Evolutionary conservation across 805 yeast species (phyloP).

Genomic region (Sugiyamaella lignohabitans): DNA sequence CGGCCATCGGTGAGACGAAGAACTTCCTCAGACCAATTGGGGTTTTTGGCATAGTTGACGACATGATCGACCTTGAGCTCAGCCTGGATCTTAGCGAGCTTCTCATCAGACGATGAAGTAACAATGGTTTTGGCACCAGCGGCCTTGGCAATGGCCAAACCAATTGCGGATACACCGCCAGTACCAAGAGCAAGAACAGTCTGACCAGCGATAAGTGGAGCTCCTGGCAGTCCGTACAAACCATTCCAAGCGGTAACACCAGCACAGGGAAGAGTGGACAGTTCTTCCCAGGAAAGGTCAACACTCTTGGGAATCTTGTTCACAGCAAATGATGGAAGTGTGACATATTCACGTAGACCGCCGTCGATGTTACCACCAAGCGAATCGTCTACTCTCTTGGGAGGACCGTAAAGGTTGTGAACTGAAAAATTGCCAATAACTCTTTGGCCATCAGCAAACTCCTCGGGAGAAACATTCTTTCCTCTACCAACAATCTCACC

Average conservation of each 20-base stretch:
- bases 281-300: constrained; percentile 11
- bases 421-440: constrained; percentile 10
- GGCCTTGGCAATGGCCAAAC: constrained; percentile 11
- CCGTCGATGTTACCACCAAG: constrained; percentile 13
- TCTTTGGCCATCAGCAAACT: constrained; percentile 5
- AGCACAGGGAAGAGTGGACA: constrained; percentile 10
- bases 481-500: constrained; percentile 12
- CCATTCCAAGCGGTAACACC: constrained; percentile 14
- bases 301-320: constrained; percentile 7
- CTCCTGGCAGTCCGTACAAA: constrained; percentile 8
- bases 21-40: constrained; percentile 11
- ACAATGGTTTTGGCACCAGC: constrained; percentile 13
- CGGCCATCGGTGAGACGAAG: constrained; percentile 6
- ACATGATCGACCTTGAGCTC: constrained; percentile 7
- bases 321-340: neutral
- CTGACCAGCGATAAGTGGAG: constrained; percentile 9
- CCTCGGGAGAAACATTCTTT: neutral
- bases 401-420: neutral
- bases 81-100: constrained; percentile 6
- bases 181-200: constrained; percentile 12
- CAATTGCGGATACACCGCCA: constrained; percentile 12
- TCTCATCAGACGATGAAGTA: constrained; percentile 13
- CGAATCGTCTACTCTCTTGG: neutral
- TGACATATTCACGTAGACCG: constrained; percentile 10
- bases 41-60: constrained; percentile 10